Evolutionary conservation across 2,329 filamentous ascomycete species (phyloP), one percentile per base, ranked within the genome.

Genomic region (Nemania abortiva): DNA sequence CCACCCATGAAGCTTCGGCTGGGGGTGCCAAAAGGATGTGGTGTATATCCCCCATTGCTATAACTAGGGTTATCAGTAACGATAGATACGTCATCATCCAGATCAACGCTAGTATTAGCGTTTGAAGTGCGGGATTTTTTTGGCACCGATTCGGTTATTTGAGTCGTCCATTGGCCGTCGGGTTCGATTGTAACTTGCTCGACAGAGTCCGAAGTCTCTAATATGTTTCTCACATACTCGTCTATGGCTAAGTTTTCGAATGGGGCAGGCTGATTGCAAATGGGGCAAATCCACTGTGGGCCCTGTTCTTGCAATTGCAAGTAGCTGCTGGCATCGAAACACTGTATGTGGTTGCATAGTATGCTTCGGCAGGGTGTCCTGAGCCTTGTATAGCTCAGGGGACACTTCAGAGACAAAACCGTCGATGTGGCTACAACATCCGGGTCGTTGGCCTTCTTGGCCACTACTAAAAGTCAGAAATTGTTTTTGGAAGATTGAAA

Each of bases 271-370:
- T 95, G 97, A 80, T 91, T 95, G 83, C 96, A 99, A 24, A 98
- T 91, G 0, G 96, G 96, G 76, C 96, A 99, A n/a, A 90, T 86
- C 96, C 96, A 99, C 20, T 96, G 97, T 0, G 96, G 96, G 0
- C 94, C 95, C 83, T 99, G 96, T 79, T 98, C 94, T 79, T 98
- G 95, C 31, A 99, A 83, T 75, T 97, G 93, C 22, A 99, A 86
- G 78, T 98, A 99, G 1, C 94, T 97, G 2, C 89, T 91, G 2
- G 92, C 95, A 79, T 99, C 96, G 74, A 98, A 99, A 79, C 96
- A 99, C 78, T 97, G 94, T 29, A 96, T 92, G 79, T 99, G 96
- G 2, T 89, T 91, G 82, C 96, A 99, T 39, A 90, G 82, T 2
- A 89, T 86, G 3, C 93, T 93, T 39, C 96, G 90, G 74, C 94